phyloP scores from a whole-genome alignment of 148 eudicot species.

The Arbutus unedo region DNA sequence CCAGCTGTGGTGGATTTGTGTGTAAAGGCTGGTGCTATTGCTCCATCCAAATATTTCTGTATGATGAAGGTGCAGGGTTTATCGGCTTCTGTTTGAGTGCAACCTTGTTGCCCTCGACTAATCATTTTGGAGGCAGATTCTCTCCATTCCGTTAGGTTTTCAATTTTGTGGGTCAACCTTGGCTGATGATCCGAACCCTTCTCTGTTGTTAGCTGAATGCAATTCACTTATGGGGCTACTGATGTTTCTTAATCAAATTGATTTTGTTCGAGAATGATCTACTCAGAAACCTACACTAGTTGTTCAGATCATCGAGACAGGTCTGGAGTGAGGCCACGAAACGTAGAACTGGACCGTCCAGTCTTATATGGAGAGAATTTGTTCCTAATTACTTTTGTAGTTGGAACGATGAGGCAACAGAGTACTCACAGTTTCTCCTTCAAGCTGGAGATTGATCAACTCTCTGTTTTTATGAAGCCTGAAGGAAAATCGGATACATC shows the following conservation, averaged over 20 bases:
- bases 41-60: slow-evolving; percentile 54
- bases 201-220: neutral
- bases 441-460: neutral
- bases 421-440: neutral
- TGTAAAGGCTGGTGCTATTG: slow-evolving; percentile 55
- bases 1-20: slow-evolving; percentile 95
- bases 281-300: neutral
- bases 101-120: neutral
- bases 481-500: neutral
- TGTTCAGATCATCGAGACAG: neutral
- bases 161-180: neutral
- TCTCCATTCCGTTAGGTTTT: neutral
- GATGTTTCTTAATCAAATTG: neutral
- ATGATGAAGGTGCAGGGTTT: slow-evolving; percentile 86
- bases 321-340: neutral
- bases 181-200: neutral
- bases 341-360: neutral
- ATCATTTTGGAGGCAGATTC: neutral
- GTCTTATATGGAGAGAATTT: neutral
- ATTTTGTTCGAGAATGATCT: neutral
- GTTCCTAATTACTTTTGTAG: neutral
- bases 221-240: neutral
- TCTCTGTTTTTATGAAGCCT: neutral
- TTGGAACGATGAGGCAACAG: neutral
- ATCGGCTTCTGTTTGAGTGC: slow-evolving; percentile 32